Percentiles rank a stretch among this genome's conserved stretches.
These are phyloP conservation scores for Sporothrix curviconia DNA, from an alignment of 2,329 filamentous ascomycete species.

Conservation along the genomic window DNA sequence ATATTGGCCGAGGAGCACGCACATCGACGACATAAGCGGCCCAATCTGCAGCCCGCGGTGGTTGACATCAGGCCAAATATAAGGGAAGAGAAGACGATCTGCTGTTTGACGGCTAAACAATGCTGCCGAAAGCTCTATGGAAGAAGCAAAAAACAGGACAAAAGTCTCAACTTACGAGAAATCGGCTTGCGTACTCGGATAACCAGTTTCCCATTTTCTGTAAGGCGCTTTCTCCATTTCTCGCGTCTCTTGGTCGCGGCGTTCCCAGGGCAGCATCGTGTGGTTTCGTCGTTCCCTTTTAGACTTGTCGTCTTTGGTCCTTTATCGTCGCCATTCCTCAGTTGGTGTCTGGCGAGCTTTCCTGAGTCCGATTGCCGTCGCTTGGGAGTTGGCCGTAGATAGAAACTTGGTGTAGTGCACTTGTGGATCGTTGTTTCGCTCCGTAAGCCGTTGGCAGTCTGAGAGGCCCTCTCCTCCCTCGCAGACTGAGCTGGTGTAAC, in stretches of 20 bases:
- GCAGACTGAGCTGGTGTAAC: no score
- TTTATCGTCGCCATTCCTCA: constrained; percentile 15
- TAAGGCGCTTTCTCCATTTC: constrained; percentile 60
- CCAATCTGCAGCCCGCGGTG: constrained; percentile 61
- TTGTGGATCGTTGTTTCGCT: no score
- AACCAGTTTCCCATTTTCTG: constrained; percentile 71
- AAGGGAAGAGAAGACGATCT: constrained; percentile 45
- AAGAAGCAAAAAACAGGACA: background rate
- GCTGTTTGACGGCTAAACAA: no score
- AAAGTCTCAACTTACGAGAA: constrained; percentile 45
- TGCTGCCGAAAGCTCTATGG: background rate
- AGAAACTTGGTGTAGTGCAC: no score
- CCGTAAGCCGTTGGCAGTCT: constrained; percentile 37
- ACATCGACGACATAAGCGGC: constrained; percentile 55
- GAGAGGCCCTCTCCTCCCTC: constrained; percentile 11
- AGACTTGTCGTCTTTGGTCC: constrained; percentile 16
- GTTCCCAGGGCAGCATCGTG: constrained; percentile 50
- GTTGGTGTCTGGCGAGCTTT: constrained; percentile 19
- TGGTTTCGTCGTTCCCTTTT: constrained; percentile 29
- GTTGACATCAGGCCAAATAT: constrained; percentile 69
- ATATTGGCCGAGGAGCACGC: constrained; percentile 62
- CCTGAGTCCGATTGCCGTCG: constrained; percentile 35
- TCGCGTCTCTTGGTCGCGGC: constrained; percentile 46
- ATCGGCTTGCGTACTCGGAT: constrained; percentile 68
- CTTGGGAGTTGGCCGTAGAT: no score